Evolutionary conservation across 2,329 filamentous ascomycete species (phyloP).

Genomic region (Fusarium ambrosium): DNA sequence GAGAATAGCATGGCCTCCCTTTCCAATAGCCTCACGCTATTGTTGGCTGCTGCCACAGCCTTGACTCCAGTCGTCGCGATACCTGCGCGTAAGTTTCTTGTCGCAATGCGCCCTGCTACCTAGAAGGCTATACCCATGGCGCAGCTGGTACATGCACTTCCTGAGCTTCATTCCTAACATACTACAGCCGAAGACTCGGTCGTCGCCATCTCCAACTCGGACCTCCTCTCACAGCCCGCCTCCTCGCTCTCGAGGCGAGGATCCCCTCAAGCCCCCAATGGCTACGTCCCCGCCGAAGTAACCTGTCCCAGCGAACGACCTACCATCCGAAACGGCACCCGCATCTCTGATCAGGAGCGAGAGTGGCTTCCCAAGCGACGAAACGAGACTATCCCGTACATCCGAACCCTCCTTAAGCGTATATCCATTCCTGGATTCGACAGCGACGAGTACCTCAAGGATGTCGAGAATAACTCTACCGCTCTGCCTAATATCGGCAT

Average conservation of each 20-base stretch:
- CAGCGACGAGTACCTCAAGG: constrained; percentile 75
- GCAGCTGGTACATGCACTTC: constrained; percentile 1
- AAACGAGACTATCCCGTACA: constrained; percentile 79
- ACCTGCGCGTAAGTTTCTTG: constrained; percentile 36
- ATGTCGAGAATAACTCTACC: constrained; percentile 48
- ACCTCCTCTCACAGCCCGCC: constrained; percentile 23
- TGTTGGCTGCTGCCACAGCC: constrained; percentile 45
- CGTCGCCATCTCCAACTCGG: constrained; percentile 34
- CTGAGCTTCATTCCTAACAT: constrained; percentile 20
- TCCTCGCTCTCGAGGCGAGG: constrained; percentile 43
- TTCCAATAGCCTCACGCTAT: constrained; percentile 40
- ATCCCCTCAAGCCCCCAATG: constrained; percentile 54
- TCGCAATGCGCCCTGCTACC: not conserved
- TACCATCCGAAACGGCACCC: constrained; percentile 71
- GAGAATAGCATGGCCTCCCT: constrained; percentile 38
- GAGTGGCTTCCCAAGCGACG: constrained; percentile 81
- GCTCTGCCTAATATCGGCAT: constrained; percentile 74
- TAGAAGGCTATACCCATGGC: not conserved
- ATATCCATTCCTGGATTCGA: constrained; percentile 85
- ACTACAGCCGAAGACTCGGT: constrained; percentile 33
- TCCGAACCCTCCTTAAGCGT: constrained; percentile 79
- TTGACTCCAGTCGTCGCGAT: constrained; percentile 35
- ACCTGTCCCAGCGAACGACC: constrained; percentile 79
- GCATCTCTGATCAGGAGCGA: constrained; percentile 77
- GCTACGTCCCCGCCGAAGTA: constrained; percentile 78